A percentile compares a stretch with the other conserved stretches of the same genome.
Conservation (phyloP, 2,329 filamentous ascomycete genomes). For the Fusarium robinianum region DNA sequence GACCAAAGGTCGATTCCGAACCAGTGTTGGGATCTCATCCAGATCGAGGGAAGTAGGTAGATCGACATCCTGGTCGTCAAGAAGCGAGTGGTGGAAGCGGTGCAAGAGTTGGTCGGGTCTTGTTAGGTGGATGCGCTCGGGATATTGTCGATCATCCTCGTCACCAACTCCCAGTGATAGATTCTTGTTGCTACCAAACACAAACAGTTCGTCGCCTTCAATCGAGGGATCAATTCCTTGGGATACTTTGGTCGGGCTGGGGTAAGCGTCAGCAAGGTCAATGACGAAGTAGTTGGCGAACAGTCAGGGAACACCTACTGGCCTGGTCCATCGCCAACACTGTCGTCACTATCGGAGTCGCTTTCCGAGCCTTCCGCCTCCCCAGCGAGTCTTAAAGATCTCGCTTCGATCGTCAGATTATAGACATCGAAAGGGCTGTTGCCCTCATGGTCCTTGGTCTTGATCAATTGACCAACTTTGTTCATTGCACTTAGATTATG, state of each 20-base stretch:
- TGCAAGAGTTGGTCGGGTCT: conserved; percentile 78
- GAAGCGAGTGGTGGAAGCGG: conserved; percentile 72
- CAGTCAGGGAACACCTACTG: conserved; percentile 34
- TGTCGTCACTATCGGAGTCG: conserved; percentile 61
- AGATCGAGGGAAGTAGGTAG: conserved; percentile 35
- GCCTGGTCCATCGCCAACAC: conserved; percentile 37
- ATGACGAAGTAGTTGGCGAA: background rate
- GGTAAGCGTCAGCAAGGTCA: conserved; percentile 20
- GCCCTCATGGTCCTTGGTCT: conserved; percentile 93
- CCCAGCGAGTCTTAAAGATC: conserved; percentile 62
- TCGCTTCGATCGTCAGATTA: conserved; percentile 79
- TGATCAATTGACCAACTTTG: conserved; percentile 77
- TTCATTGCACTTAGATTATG: conserved; percentile 63
- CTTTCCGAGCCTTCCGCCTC: conserved; percentile 55
- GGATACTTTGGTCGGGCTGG: conserved; percentile 26
- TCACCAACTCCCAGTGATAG: conserved; percentile 92
- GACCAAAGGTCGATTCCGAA: conserved; percentile 71
- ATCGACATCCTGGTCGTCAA: conserved; percentile 51
- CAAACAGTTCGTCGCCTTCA: conserved; percentile 81
- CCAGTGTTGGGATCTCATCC: conserved; percentile 70
- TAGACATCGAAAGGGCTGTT: conserved; percentile 95
- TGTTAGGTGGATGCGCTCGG: conserved; percentile 77
- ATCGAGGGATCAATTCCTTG: conserved; percentile 26
- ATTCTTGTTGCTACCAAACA: conserved; percentile 97
- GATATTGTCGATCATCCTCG: conserved; percentile 90